phyloP scores from a whole-genome alignment of 352 stramenopile genomes.

The Thraustochytrium sp. region DNA sequence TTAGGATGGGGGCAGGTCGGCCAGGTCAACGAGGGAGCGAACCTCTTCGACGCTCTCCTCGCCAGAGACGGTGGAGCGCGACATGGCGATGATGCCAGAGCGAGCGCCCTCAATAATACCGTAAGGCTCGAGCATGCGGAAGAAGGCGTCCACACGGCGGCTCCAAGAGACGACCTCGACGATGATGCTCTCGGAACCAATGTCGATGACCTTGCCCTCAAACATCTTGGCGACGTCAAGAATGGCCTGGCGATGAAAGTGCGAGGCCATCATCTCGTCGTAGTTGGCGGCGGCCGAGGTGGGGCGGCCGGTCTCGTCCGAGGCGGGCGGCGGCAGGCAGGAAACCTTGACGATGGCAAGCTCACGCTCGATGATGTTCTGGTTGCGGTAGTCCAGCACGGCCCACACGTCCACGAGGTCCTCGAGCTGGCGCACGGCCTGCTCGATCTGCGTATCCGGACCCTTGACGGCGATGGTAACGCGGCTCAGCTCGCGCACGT shows the following conservation, averaged over 20 bases:
- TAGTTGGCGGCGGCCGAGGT: neutral
- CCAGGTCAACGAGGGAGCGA: conserved; percentile 15
- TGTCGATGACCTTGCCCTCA: conserved; percentile 24
- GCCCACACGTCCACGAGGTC: conserved; percentile 40
- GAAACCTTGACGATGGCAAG: conserved; percentile 43
- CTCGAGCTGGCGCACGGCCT: conserved; percentile 40
- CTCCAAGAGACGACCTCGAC: conserved; percentile 38
- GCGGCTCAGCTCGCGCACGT: conserved; percentile 42
- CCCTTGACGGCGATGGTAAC: conserved; percentile 38
- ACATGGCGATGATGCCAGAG: conserved; percentile 39
- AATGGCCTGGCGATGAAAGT: conserved; percentile 45
- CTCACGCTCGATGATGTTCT: conserved; percentile 40
- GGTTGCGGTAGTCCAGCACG: conserved; percentile 29
- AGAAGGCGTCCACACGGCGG: conserved; percentile 35
- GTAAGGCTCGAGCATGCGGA: conserved; percentile 35
- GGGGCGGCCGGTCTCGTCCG: neutral
- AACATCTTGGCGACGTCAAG: conserved; percentile 39
- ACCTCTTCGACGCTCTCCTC: neutral
- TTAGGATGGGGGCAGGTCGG: conserved; percentile 34
- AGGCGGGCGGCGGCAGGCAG: neutral
- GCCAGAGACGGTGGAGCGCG: neutral
- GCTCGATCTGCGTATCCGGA: conserved; percentile 42
- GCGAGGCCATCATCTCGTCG: conserved; percentile 29
- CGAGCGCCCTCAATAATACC: conserved; percentile 42
- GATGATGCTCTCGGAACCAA: conserved; percentile 40